Evolutionary conservation across 768 basidiomycete species (phyloP).

Genomic region (Rhodotorula toruloides): DNA sequence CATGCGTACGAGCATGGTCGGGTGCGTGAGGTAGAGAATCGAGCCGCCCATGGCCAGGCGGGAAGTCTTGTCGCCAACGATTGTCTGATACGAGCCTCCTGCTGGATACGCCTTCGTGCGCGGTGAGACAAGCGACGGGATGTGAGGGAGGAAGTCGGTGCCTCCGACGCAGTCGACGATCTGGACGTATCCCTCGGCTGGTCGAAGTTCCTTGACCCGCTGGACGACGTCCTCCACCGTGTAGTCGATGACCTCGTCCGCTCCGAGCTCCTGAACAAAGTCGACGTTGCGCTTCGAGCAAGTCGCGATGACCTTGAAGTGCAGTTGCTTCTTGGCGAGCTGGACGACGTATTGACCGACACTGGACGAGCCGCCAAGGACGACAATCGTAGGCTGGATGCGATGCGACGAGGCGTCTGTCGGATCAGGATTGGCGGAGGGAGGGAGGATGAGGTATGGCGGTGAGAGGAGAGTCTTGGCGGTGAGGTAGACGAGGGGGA

Average conservation of each 20-base stretch:
- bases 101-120: not conserved
- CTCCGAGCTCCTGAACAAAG: slow-evolving; percentile 32
- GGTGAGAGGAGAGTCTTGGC: slow-evolving; percentile 25
- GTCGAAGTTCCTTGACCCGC: slow-evolving; percentile 9
- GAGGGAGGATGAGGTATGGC: slow-evolving; percentile 28
- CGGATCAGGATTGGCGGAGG: not conserved
- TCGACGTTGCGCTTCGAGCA: slow-evolving; percentile 28
- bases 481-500: slow-evolving; percentile 40
- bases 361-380: slow-evolving; percentile 25
- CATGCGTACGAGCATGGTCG: slow-evolving; percentile 8
- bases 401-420: not conserved
- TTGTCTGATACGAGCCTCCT: slow-evolving; percentile 22
- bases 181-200: slow-evolving; percentile 21
- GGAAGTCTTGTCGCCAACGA: slow-evolving; percentile 40
- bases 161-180: slow-evolving; percentile 39
- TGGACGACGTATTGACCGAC: slow-evolving; percentile 36
- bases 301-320: slow-evolving; percentile 27
- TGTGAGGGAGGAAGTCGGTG: slow-evolving; percentile 6
- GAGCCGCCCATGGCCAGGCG: slow-evolving; percentile 23
- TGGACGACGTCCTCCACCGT: slow-evolving; percentile 12
- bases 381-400: slow-evolving; percentile 21
- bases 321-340: slow-evolving; percentile 17
- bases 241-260: slow-evolving; percentile 30
- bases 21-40: slow-evolving; percentile 8
- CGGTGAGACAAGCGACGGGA: slow-evolving; percentile 1